Percentiles rank a stretch among this genome's conserved stretches.
These are phyloP conservation scores for Sphagnum magellanicum DNA, from an alignment of 228 moss, liverwort and hornwort genomes.

Conservation along the genomic window DNA sequence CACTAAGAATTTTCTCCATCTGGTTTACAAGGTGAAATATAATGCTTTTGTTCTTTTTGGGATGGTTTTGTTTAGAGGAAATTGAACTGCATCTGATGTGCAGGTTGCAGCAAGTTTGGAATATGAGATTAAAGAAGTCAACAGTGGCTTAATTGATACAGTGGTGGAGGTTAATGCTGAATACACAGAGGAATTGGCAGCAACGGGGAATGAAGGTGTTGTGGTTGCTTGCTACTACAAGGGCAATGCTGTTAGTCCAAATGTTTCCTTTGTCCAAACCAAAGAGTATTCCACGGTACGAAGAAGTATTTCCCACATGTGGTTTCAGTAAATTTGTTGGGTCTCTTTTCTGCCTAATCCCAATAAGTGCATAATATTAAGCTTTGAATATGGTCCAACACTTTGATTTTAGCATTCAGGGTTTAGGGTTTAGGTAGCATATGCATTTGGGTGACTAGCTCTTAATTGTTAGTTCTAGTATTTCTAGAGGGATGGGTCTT, in stretches of 20 bases:
- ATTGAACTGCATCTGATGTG: neutral
- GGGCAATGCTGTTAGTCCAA: conserved; percentile 67
- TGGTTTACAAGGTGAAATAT: no score
- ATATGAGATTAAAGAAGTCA: conserved; percentile 68
- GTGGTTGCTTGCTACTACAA: conserved; percentile 70
- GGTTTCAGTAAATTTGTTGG: neutral
- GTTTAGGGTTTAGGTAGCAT: no score
- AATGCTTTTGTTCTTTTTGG: no score
- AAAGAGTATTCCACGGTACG: conserved; percentile 50
- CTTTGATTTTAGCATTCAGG: no score
- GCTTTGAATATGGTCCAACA: no score
- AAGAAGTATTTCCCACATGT: neutral
- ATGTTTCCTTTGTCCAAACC: conserved; percentile 40
- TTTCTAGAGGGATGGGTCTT: no score
- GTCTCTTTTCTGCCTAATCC: no score
- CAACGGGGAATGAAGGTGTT: conserved; percentile 70
- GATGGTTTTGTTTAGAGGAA: no score
- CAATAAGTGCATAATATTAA: no score
- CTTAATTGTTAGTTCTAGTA: no score
- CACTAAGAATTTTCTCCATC: no score
- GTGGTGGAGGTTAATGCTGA: conserved; percentile 80
- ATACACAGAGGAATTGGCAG: conserved; percentile 76
- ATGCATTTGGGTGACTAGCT: no score
- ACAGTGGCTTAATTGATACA: conserved; percentile 78
- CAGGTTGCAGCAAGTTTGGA: conserved; percentile 65